Evolutionary conservation across 257 asterid genomes (phyloP).

Genomic region (Solanum sitiens): DNA sequence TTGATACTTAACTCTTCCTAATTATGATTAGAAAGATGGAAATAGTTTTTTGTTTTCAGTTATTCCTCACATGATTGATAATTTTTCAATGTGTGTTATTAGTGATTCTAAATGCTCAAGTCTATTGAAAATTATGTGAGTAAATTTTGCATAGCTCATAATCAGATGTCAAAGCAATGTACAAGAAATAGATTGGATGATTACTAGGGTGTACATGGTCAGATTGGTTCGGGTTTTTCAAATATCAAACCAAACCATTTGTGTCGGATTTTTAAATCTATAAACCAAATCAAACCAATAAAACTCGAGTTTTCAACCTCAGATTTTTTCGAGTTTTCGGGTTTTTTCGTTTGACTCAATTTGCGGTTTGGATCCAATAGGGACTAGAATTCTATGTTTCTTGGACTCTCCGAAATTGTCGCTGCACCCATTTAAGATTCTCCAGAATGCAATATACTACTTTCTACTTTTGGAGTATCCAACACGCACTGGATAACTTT

Average conservation of each 20-base stretch:
- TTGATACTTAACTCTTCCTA: no score
- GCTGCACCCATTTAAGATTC: neutral
- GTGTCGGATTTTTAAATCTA: no score
- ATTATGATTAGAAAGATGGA: neutral
- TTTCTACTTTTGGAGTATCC: neutral
- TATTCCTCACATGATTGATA: neutral
- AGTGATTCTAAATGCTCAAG: neutral
- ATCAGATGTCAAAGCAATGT: neutral
- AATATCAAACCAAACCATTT: no score
- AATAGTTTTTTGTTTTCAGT: neutral
- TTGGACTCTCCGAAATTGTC: neutral
- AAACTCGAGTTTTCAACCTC: no score
- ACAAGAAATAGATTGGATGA: neutral
- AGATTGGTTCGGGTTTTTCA: no score
- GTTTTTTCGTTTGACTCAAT: no score
- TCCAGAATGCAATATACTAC: neutral
- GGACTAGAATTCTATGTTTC: neutral
- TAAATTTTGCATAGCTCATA: neutral
- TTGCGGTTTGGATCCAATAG: neutral
- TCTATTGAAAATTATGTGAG: neutral
- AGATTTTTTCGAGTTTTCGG: rapidly evolving
- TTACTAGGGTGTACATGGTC: no score
- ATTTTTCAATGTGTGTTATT: neutral
- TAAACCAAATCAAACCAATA: no score
- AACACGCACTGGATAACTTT: neutral